A percentile compares a stretch with the other conserved stretches of the same genome.
Evolutionary conservation across 1,139 yeast genomes (phyloP).

Genomic region (Debaryomyces nepalensis): DNA sequence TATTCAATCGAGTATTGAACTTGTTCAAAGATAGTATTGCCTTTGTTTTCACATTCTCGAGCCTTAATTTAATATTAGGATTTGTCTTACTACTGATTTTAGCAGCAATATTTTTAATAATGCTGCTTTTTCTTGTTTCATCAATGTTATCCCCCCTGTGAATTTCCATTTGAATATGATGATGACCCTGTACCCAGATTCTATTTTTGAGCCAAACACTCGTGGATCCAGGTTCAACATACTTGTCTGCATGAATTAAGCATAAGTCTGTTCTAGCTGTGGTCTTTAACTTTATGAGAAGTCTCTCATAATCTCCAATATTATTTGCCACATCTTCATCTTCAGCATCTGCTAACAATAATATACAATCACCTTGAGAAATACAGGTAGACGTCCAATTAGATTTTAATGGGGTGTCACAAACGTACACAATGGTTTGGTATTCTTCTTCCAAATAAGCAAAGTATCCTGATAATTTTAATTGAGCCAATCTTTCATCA

Average conservation of each 20-base stretch:
- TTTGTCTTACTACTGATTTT: slow-evolving; percentile 40
- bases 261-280: slow-evolving; percentile 90
- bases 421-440: slow-evolving; percentile 84
- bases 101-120: slow-evolving; percentile 45
- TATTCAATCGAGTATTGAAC: slow-evolving; percentile 22
- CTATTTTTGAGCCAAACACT: slow-evolving; percentile 82
- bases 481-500: slow-evolving; percentile 75
- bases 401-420: slow-evolving; percentile 82
- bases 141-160: slow-evolving; percentile 24
- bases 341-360: slow-evolving; percentile 70
- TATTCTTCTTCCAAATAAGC: slow-evolving; percentile 90
- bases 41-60: slow-evolving; percentile 39
- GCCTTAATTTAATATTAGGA: slow-evolving; percentile 36
- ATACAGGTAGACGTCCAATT: slow-evolving; percentile 94
- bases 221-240: slow-evolving; percentile 84
- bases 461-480: slow-evolving; percentile 86
- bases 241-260: slow-evolving; percentile 79
- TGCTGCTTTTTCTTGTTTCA: slow-evolving; percentile 23
- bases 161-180: slow-evolving; percentile 74
- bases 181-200: slow-evolving; percentile 91
- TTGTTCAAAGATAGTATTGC: slow-evolving; percentile 32
- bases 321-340: slow-evolving; percentile 65
- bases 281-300: slow-evolving; percentile 74
- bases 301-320: slow-evolving; percentile 83
- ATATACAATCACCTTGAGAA: slow-evolving; percentile 90